These are phyloP conservation scores for Scheffersomyces cryptocercus DNA, from an alignment of 1,139 yeast species.

Conservation along the genomic window DNA sequence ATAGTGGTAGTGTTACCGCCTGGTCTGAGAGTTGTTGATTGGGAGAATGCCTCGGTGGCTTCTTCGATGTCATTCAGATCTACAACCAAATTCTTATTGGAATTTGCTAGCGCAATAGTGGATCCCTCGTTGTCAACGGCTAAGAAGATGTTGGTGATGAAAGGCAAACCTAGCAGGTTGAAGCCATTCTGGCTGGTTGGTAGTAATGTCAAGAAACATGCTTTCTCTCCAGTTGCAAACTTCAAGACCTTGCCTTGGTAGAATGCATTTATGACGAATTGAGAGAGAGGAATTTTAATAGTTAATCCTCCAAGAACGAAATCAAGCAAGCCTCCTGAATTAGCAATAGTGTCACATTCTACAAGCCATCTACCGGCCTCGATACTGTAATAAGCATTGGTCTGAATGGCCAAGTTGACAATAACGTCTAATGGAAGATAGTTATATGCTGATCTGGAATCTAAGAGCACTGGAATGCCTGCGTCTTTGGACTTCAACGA, in stretches of 20 bases:
- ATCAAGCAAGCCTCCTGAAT: constrained; percentile 51
- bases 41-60: constrained; percentile 4
- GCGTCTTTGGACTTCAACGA: constrained; percentile 34
- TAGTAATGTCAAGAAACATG: constrained; percentile 59
- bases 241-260: constrained; percentile 32
- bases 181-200: constrained; percentile 56
- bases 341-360: constrained; percentile 49
- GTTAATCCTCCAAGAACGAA: constrained; percentile 56
- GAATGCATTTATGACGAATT: constrained; percentile 47
- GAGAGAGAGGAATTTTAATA: constrained; percentile 54
- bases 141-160: constrained; percentile 55
- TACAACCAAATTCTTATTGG: constrained; percentile 20
- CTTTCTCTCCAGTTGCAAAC: constrained; percentile 56
- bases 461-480: constrained; percentile 60
- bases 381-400: constrained; percentile 64
- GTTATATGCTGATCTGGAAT: constrained; percentile 54
- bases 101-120: constrained; percentile 58
- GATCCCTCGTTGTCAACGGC: constrained; percentile 68
- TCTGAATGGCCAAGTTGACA: constrained; percentile 69
- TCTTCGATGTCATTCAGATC: constrained; percentile 1
- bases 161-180: constrained; percentile 61
- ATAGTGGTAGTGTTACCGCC: constrained; percentile 1
- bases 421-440: constrained; percentile 61
- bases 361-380: constrained; percentile 63
- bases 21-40: constrained; percentile 3